phyloP scores from a whole-genome alignment of 257 asterid species.

The Nicotiana obtusifolia region DNA sequence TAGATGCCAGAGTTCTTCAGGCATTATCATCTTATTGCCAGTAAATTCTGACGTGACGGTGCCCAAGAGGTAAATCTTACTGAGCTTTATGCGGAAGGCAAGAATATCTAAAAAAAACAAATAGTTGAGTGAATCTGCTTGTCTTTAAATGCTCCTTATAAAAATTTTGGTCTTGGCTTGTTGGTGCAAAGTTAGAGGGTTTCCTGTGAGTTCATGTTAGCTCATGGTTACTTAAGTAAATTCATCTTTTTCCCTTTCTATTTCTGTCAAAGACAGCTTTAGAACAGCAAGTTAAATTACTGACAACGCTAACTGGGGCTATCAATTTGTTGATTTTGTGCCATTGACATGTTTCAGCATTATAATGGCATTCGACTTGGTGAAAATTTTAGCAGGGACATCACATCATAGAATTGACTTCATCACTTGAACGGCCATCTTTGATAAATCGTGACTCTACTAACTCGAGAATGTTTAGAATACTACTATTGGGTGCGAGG shows the following conservation, averaged over 20 bases:
- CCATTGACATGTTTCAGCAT: not conserved
- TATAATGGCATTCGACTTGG: not conserved
- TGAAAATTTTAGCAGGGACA: not conserved
- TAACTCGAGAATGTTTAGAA: not conserved
- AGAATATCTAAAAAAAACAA: not conserved
- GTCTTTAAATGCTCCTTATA: too few relatives aligned
- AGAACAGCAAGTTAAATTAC: too few relatives aligned
- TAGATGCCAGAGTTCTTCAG: not conserved
- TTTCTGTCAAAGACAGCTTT: too few relatives aligned
- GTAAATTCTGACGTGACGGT: not conserved
- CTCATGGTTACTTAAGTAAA: too few relatives aligned
- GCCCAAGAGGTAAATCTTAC: not conserved
- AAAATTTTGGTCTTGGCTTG: too few relatives aligned
- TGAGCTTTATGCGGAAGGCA: not conserved
- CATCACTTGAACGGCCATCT: not conserved
- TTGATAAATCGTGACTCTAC: not conserved
- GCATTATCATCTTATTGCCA: not conserved
- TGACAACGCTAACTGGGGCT: too few relatives aligned
- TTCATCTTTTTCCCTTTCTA: too few relatives aligned
- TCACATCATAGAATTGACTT: not conserved
- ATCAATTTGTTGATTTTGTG: not conserved
- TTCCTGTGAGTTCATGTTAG: too few relatives aligned
- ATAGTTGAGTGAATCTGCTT: too few relatives aligned
- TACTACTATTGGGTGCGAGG: not conserved
- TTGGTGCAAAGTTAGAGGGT: too few relatives aligned